Conservation (phyloP, 2,329 filamentous ascomycete species). For the Paraphoma chrysanthemicola region DNA sequence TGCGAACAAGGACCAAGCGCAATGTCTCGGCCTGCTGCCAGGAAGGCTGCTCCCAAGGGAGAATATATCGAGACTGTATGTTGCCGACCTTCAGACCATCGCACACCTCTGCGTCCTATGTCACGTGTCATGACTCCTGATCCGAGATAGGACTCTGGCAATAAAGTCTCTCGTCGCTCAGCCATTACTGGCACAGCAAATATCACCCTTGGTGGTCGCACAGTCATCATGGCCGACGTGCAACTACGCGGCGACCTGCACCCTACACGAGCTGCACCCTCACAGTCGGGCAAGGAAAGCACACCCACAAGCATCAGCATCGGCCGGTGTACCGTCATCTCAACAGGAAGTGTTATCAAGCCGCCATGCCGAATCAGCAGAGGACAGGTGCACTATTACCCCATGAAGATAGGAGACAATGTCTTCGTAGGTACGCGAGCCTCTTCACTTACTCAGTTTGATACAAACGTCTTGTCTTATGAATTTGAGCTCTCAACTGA, state of each 20-base stretch:
- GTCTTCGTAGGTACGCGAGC: constrained; percentile 79
- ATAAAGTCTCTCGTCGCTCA: constrained; percentile 94
- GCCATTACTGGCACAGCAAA: constrained; percentile 94
- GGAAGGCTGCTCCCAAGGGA: constrained; percentile 72
- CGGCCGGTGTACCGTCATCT: constrained; percentile 89
- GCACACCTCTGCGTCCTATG: too few relatives aligned
- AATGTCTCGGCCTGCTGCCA: constrained; percentile 57
- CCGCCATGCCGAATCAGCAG: constrained; percentile 85
- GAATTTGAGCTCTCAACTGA: neutral
- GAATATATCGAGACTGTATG: constrained; percentile 95
- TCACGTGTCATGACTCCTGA: neutral
- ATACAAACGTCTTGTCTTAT: too few relatives aligned
- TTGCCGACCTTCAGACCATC: too few relatives aligned
- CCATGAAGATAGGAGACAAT: constrained; percentile 91
- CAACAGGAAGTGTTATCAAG: constrained; percentile 76
- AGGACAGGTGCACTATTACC: constrained; percentile 78
- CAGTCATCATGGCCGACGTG: constrained; percentile 93
- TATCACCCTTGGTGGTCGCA: constrained; percentile 94
- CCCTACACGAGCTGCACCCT: constrained; percentile 46
- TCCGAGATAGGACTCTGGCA: constrained; percentile 80
- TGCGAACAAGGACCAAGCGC: neutral
- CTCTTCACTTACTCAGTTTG: neutral
- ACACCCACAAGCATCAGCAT: constrained; percentile 74
- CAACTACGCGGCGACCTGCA: constrained; percentile 90
- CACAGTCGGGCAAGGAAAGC: constrained; percentile 39